Evolutionary conservation across 2,329 filamentous ascomycete genomes (phyloP), one percentile per base, ranked within the genome.

Genomic region (Fusarium decemcellulare): DNA sequence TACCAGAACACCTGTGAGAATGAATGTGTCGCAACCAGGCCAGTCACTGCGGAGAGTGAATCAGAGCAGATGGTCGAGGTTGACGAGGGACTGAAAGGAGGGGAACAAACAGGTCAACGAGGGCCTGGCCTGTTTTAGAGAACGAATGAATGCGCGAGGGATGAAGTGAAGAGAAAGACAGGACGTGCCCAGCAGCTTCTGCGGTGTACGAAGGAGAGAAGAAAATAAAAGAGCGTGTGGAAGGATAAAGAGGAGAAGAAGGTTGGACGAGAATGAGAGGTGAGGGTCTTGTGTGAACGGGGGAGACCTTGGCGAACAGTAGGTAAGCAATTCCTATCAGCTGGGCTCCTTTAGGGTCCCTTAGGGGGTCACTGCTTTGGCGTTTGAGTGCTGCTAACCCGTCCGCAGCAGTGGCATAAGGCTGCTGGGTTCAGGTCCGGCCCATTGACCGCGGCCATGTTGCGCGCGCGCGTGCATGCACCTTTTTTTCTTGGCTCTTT

Each of bases 161-260:
- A 44, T 8, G 59, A 68, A 69, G 71, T 44, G 61, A 69, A 73
- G 18, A 29, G 18, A 48, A 79, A 61, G 77, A 79, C 68, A 76
- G 78, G 73, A 80, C 71, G 74, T 79, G 78, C 75, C 76, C 76
- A 79, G 77, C 79, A 76, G 71, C 65, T 70, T 66, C 65, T 66
- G 63, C 47, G 59, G 66, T 65, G 65, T 68, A 68, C 65, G 60
- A 66, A 53, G 37, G 48, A 55, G 58, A 51, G 40, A 46, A 10
- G 56, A 61, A 53, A 59, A 53, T 65, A 68, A 61, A 59, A 67
- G 56, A 71, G 64, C 48, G 64, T 65, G 70, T 68, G 65, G 65
- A 61, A 58, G 66, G 68, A 68, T 68, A 56, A 70, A 64, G 56
- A 67, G 56, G 68, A 72, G 62, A 64, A 61, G 57, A 55, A 52